Conservation (phyloP, 2,329 filamentous ascomycete species). For the Orbilia javanica region DNA sequence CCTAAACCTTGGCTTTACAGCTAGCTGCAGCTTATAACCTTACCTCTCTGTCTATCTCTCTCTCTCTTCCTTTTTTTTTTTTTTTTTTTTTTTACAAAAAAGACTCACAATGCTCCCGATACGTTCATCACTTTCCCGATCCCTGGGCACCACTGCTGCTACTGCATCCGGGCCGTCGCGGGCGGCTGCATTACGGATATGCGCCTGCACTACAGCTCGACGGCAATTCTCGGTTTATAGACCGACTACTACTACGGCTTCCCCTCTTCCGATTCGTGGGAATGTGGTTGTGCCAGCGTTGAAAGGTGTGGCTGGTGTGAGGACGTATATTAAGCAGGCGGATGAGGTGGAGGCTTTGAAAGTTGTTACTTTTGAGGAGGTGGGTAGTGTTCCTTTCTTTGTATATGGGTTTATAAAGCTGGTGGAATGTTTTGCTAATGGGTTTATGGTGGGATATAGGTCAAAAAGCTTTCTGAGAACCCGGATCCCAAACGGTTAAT, state of each 20-base stretch:
- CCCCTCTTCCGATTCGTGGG: neutral
- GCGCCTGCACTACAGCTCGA: neutral
- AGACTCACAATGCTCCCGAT: constrained; percentile 30
- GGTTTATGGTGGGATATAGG: neutral
- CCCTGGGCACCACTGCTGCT: constrained; percentile 15
- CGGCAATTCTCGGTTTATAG: constrained; percentile 18
- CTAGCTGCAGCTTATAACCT: too few relatives aligned
- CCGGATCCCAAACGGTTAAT: constrained; percentile 31
- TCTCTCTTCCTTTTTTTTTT: too few relatives aligned
- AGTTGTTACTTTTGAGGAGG: constrained; percentile 31
- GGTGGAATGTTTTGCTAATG: neutral
- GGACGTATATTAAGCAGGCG: neutral
- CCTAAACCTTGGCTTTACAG: too few relatives aligned
- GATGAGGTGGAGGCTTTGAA: constrained; percentile 5
- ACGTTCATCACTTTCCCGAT: constrained; percentile 32
- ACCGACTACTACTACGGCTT: too few relatives aligned
- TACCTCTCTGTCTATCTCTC: too few relatives aligned
- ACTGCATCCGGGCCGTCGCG: constrained; percentile 13
- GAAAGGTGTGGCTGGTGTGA: neutral
- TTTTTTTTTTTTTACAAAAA: neutral
- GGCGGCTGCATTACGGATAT: constrained; percentile 7
- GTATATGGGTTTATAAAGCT: neutral
- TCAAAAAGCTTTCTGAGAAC: constrained; percentile 40
- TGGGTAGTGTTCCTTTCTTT: neutral
- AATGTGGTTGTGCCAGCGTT: neutral